Conservation (phyloP, 768 basidiomycete species). For the Boletus subcaerulescens region DNA sequence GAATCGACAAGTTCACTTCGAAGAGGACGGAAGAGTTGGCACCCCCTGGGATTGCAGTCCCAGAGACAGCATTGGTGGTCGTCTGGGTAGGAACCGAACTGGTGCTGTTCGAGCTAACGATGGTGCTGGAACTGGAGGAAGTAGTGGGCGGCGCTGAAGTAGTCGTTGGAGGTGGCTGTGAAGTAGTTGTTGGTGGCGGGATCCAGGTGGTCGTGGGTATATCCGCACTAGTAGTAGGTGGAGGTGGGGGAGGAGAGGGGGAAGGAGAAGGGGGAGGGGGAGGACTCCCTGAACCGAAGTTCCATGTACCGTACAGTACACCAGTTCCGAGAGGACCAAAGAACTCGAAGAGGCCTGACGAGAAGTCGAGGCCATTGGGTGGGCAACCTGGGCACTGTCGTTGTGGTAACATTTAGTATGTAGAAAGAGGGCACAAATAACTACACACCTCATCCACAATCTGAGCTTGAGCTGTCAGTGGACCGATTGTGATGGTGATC, state of each 20-base stretch:
- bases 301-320: slow-evolving; percentile 60
- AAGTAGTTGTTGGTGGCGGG: slow-evolving; percentile 21
- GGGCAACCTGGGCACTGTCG: slow-evolving; percentile 67
- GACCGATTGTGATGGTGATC: slow-evolving; percentile 60
- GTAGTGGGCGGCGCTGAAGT: slow-evolving; percentile 7
- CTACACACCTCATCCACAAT: slow-evolving; percentile 57
- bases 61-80: slow-evolving; percentile 11
- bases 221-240: slow-evolving; percentile 12
- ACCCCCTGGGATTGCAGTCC: slow-evolving; percentile 5
- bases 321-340: slow-evolving; percentile 50
- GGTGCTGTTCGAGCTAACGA: slow-evolving; percentile 16
- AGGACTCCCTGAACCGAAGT: slow-evolving; percentile 31
- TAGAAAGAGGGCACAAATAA: background rate
- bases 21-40: slow-evolving; percentile 10
- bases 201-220: slow-evolving; percentile 21
- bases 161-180: slow-evolving; percentile 25
- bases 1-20: slow-evolving; percentile 14
- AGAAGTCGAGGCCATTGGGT: slow-evolving; percentile 63
- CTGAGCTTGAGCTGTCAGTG: slow-evolving; percentile 53
- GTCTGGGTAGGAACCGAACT: slow-evolving; percentile 22
- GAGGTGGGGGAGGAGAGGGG: slow-evolving; percentile 10
- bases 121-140: slow-evolving; percentile 11
- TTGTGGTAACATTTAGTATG: background rate
- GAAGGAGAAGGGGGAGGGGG: slow-evolving; percentile 25
- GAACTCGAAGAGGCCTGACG: slow-evolving; percentile 59